These are phyloP conservation scores for Kuraishia floccosa DNA, from an alignment of 805 yeast genomes.

Conservation along the genomic window DNA sequence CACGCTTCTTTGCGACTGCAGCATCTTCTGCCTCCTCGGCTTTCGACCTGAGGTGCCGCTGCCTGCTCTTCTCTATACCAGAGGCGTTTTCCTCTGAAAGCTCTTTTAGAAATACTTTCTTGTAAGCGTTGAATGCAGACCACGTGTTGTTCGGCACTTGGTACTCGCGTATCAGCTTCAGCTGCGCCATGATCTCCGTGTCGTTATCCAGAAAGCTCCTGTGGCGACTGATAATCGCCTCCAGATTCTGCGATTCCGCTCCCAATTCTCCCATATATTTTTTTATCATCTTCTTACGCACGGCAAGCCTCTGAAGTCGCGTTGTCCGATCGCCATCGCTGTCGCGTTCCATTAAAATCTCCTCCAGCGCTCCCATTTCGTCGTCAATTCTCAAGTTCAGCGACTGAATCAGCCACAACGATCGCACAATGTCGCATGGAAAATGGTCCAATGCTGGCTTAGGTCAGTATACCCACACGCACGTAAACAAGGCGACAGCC, in stretches of 20 bases:
- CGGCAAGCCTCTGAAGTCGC: too few relatives aligned
- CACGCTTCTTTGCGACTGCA: too few relatives aligned
- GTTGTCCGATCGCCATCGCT: too few relatives aligned
- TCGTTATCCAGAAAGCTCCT: neutral
- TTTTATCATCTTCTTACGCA: too few relatives aligned
- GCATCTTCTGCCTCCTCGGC: too few relatives aligned
- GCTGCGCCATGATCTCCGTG: neutral
- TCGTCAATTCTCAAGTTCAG: slow-evolving; percentile 13
- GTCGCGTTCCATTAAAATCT: too few relatives aligned
- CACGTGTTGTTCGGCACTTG: slow-evolving; percentile 1
- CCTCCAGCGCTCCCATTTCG: slow-evolving; percentile 3
- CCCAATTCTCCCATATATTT: too few relatives aligned
- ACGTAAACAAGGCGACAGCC: too few relatives aligned
- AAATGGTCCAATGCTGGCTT: slow-evolving; percentile 18
- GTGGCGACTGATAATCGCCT: neutral
- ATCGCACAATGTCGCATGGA: slow-evolving; percentile 24
- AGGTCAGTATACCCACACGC: neutral
- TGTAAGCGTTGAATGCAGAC: neutral
- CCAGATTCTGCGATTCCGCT: neutral
- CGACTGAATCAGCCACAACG: slow-evolving; percentile 23
- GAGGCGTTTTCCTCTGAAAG: neutral
- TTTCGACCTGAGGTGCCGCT: too few relatives aligned
- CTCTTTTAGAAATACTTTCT: slow-evolving; percentile 1
- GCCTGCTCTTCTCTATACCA: too few relatives aligned
- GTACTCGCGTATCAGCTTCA: slow-evolving; percentile 1